A percentile compares a stretch with the other conserved stretches of the same genome.
These are phyloP conservation scores for Laburnicola sp. DNA, from an alignment of 2,329 filamentous ascomycete species.

Conservation along the genomic window DNA sequence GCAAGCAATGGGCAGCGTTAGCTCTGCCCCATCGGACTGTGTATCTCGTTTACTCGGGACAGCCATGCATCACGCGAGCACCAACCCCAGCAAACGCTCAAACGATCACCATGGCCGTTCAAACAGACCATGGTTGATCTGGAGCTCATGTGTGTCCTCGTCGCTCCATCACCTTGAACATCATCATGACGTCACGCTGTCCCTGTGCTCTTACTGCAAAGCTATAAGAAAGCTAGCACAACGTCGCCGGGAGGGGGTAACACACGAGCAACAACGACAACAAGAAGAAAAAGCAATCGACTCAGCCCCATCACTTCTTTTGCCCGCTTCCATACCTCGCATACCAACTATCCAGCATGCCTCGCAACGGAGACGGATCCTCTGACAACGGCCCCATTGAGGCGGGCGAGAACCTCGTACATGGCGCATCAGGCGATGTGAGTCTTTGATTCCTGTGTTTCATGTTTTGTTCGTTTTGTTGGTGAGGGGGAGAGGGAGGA, in stretches of 20 bases:
- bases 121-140: too few species aligned
- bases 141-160: too few species aligned
- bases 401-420: conserved; percentile 41
- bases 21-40: background rate
- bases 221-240: too few species aligned
- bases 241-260: background rate
- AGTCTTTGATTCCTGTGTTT: conserved; percentile 6
- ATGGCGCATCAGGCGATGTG: conserved; percentile 45
- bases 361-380: conserved; percentile 47
- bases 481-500: background rate
- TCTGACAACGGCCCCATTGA: conserved; percentile 47
- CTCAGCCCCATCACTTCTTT: background rate
- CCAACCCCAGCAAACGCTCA: too few species aligned
- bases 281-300: background rate
- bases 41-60: background rate
- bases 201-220: too few species aligned
- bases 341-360: conserved; percentile 35
- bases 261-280: background rate
- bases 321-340: background rate
- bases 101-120: too few species aligned
- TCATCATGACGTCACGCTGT: too few species aligned
- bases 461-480: background rate
- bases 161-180: too few species aligned
- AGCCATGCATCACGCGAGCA: too few species aligned
- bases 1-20: background rate